Percentiles rank a stretch among this genome's conserved stretches.
These are phyloP conservation scores for Striga hermonthica DNA, from an alignment of 305 asterid species.

Conservation along the genomic window DNA sequence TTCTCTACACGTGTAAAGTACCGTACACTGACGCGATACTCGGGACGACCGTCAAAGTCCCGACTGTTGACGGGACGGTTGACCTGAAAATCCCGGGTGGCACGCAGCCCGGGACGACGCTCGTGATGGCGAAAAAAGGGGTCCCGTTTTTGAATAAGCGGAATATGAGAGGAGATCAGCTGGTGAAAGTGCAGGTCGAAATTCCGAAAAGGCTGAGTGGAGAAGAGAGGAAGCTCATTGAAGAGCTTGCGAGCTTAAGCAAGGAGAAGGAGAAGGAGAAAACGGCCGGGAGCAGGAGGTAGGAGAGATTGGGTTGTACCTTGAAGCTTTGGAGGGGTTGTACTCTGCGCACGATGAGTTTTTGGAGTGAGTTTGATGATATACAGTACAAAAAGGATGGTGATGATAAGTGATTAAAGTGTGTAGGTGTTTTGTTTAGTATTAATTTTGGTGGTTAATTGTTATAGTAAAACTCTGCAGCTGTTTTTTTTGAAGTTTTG, in stretches of 20 bases:
- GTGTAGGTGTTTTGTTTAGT: too few species aligned
- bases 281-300: constrained; percentile 33
- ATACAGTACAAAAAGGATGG: not conserved
- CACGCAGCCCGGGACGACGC: constrained; percentile 86
- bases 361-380: constrained; percentile 5
- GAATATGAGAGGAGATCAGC: constrained; percentile 89
- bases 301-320: not conserved
- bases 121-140: constrained; percentile 92
- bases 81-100: constrained; percentile 89
- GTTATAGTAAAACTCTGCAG: too few species aligned
- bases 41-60: constrained; percentile 79
- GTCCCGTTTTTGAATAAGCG: constrained; percentile 69
- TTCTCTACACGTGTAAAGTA: constrained; percentile 78
- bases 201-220: constrained; percentile 78
- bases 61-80: constrained; percentile 87
- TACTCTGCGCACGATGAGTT: not conserved
- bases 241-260: constrained; percentile 75
- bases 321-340: not conserved
- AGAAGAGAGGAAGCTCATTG: constrained; percentile 90
- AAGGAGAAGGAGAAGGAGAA: constrained; percentile 62
- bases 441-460: too few species aligned
- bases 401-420: too few species aligned
- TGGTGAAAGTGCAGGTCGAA: constrained; percentile 92
- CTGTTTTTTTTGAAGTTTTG: too few species aligned
- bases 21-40: constrained; percentile 82